A percentile compares a stretch with the other conserved stretches of the same genome.
phyloP scores from a whole-genome alignment of 75 land plant species.

The Picea sitchensis region DNA sequence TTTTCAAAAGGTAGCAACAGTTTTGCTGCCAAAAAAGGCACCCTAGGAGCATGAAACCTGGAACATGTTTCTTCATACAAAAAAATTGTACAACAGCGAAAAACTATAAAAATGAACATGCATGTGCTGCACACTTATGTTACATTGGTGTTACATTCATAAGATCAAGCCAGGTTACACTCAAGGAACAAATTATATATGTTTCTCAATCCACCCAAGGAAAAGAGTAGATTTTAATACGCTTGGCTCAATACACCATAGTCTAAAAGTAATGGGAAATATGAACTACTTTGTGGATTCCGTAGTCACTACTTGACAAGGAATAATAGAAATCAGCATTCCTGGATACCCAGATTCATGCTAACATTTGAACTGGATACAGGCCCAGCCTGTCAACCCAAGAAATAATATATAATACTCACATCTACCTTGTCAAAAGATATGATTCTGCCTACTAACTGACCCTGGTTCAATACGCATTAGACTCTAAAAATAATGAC shows the following conservation, averaged over 20 bases:
- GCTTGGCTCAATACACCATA: constrained; percentile 11
- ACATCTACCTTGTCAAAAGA: constrained; percentile 4
- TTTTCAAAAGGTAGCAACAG: constrained; percentile 8
- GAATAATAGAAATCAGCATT: constrained; percentile 10
- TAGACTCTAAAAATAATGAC: constrained; percentile 7
- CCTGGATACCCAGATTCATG: background rate
- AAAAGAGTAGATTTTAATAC: constrained; percentile 7
- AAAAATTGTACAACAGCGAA: constrained; percentile 3
- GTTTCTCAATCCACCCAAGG: constrained; percentile 1
- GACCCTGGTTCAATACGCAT: constrained; percentile 10
- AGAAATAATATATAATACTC: constrained; percentile 12
- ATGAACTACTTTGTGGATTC: constrained; percentile 1
- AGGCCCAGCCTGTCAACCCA: background rate
- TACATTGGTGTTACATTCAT: constrained; percentile 11
- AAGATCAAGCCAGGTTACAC: constrained; percentile 4
- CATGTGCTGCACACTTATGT: constrained; percentile 13
- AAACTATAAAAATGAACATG: constrained; percentile 10
- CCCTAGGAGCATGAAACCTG: background rate
- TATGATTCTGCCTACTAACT: constrained; percentile 7
- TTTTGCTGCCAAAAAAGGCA: constrained; percentile 10
- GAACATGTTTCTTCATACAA: constrained; percentile 3
- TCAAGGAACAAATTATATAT: background rate
- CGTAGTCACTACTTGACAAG: constrained; percentile 4
- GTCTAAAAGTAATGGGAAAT: background rate
- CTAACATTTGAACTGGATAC: constrained; percentile 5